phyloP scores from a whole-genome alignment of 371 early-diverging fungal species.

The Saksenaea vasiformis region DNA sequence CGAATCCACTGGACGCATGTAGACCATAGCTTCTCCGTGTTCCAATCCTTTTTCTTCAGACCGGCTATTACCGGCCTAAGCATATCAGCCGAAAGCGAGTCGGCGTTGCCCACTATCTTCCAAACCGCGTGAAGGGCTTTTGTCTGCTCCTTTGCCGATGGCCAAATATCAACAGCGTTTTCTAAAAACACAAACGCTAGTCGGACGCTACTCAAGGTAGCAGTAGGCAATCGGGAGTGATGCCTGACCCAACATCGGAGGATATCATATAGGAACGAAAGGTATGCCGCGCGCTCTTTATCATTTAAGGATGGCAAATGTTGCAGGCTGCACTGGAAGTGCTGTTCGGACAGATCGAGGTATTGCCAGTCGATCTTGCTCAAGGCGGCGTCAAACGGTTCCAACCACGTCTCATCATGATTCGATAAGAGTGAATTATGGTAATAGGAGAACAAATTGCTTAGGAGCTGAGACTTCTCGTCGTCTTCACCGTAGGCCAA shows the following conservation, averaged over 20 bases:
- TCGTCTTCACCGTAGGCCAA: not conserved
- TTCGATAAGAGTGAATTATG: conserved; percentile 3
- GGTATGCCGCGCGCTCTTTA: not conserved
- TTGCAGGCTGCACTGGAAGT: conserved; percentile 5
- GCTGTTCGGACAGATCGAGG: conserved; percentile 4
- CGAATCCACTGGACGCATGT: not conserved
- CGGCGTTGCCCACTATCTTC: too few species aligned
- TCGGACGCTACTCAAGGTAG: not conserved
- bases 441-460: conserved; percentile 7
- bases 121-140: too few species aligned
- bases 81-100: not conserved
- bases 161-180: conserved; percentile 9
- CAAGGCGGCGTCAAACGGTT: conserved; percentile 1
- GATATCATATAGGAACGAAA: conserved; percentile 9
- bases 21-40: not conserved
- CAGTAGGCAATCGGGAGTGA: not conserved
- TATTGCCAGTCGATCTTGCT: not conserved
- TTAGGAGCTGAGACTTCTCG: conserved; percentile 2
- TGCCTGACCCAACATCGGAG: not conserved
- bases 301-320: not conserved
- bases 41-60: not conserved
- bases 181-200: conserved; percentile 11
- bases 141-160: not conserved
- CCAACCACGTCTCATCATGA: not conserved
- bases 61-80: not conserved